phyloP scores from a whole-genome alignment of 345 rosid genomes.

The Eucalyptus coolabah region DNA sequence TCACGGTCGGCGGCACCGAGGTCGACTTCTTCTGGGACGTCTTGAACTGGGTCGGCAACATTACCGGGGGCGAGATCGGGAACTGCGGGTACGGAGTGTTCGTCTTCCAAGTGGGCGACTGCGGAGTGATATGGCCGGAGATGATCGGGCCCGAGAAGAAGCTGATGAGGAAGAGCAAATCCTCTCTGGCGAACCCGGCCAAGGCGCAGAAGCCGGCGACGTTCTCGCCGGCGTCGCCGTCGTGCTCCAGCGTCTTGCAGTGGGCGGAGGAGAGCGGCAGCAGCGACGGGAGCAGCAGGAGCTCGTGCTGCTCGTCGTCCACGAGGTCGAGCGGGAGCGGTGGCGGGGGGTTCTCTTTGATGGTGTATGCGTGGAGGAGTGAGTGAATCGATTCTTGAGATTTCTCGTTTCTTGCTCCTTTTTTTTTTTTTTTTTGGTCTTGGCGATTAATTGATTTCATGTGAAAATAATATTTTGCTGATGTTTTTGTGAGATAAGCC shows the following conservation, averaged over 20 bases:
- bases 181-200: background rate
- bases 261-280: conserved; percentile 55
- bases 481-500: background rate
- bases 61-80: background rate
- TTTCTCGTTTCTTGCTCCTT: background rate
- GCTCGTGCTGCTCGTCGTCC: conserved; percentile 34
- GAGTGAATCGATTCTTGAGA: background rate
- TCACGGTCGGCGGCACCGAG: conserved; percentile 22
- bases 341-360: conserved; percentile 34
- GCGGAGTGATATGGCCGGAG: conserved; percentile 49
- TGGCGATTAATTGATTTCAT: background rate
- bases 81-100: conserved; percentile 33
- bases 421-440: too few species aligned
- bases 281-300: conserved; percentile 40
- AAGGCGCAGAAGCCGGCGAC: background rate
- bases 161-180: conserved; percentile 35
- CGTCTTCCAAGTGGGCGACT: conserved; percentile 50
- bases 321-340: conserved; percentile 29
- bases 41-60: conserved; percentile 29
- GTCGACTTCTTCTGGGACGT: conserved; percentile 52
- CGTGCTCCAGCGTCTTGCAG: conserved; percentile 40
- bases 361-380: conserved; percentile 42
- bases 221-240: conserved; percentile 14
- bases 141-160: conserved; percentile 48
- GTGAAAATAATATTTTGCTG: background rate